Evolutionary conservation across 1,284 basidiomycete species (phyloP).

Genomic region (Leucocoprinus gongylophorus): DNA sequence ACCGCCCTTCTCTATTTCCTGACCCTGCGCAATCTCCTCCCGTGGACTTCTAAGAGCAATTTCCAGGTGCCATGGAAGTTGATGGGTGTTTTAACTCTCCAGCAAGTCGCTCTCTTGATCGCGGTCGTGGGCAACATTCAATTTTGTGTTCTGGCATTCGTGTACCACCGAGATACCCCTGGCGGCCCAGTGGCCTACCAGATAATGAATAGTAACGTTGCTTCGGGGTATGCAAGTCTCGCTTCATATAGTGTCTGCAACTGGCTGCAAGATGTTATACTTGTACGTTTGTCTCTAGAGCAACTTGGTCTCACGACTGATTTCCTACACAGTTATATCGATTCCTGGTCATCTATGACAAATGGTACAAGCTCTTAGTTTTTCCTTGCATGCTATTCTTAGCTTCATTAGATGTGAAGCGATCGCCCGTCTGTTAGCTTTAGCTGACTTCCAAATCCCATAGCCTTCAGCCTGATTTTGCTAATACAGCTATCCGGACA

Average conservation of each 20-base stretch:
- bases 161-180: background rate
- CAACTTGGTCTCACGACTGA: background rate
- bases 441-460: background rate
- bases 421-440: background rate
- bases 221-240: background rate
- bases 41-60: background rate
- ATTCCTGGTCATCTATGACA: background rate
- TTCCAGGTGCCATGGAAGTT: background rate
- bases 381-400: background rate
- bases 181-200: background rate
- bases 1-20: background rate
- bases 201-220: background rate
- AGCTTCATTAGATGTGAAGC: background rate
- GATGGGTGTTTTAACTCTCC: background rate
- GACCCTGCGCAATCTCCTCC: background rate
- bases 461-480: background rate
- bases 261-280: background rate
- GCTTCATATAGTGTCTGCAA: background rate
- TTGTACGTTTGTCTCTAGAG: background rate
- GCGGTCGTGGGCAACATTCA: background rate
- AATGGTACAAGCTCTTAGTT: background rate
- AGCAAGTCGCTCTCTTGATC: background rate
- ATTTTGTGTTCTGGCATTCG: background rate
- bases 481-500: background rate
- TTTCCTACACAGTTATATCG: background rate